phyloP scores from a whole-genome alignment of 768 basidiomycete genomes.

The Chlorophyllum brunneum region DNA sequence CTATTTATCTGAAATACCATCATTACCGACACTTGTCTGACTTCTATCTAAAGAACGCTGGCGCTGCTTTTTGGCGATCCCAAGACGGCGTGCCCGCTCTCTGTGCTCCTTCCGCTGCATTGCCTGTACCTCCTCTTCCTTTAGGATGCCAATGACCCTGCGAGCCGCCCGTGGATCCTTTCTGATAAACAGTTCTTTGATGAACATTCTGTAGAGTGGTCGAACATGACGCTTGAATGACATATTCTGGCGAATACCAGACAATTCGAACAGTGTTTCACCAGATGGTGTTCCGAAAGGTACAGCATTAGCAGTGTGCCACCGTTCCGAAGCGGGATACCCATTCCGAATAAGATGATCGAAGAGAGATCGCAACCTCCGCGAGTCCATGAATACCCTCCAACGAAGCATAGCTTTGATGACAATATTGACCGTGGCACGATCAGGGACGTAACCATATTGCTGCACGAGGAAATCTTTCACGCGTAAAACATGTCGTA shows the following conservation, averaged over 20 bases:
- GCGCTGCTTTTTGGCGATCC: conserved; percentile 26
- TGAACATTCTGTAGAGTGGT: conserved; percentile 73
- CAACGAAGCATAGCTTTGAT: conserved; percentile 57
- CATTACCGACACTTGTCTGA: neutral
- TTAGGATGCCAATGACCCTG: conserved; percentile 52
- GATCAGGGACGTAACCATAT: conserved; percentile 56
- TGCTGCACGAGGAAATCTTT: conserved; percentile 39
- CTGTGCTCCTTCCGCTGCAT: conserved; percentile 27
- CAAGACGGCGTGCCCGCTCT: conserved; percentile 27
- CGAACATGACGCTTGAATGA: conserved; percentile 57
- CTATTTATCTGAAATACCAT: no score
- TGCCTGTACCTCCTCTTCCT: conserved; percentile 33
- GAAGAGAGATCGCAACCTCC: conserved; percentile 52
- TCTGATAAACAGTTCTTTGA: conserved; percentile 55
- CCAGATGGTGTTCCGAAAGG: conserved; percentile 41
- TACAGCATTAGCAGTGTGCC: conserved; percentile 25
- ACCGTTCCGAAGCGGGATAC: conserved; percentile 42
- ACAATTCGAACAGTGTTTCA: conserved; percentile 27
- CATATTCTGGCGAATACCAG: conserved; percentile 34
- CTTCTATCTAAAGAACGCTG: neutral
- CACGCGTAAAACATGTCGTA: conserved; percentile 38
- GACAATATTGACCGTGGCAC: conserved; percentile 68
- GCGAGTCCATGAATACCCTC: conserved; percentile 36
- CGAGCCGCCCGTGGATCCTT: conserved; percentile 52
- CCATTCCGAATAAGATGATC: conserved; percentile 59